Evolutionary conservation across 148 eudicot genomes (phyloP).

Genomic region (Euryodendron excelsum): DNA sequence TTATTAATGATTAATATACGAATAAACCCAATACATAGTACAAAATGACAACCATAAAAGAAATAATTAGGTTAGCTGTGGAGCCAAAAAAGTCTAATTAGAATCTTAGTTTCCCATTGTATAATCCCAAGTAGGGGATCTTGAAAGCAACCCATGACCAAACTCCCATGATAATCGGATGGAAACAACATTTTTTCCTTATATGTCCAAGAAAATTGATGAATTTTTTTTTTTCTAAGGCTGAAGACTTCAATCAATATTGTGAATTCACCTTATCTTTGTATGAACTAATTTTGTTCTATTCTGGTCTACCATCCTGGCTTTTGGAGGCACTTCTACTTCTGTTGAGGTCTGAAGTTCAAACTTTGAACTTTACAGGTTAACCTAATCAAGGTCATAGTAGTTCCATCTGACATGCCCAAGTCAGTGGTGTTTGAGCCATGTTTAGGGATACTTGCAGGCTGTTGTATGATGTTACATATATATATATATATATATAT

Average conservation of each 20-base stretch:
- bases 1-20: neutral
- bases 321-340: neutral
- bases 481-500: too few relatives aligned
- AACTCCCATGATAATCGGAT: slow-evolving; percentile 12
- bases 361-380: too few relatives aligned
- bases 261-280: neutral
- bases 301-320: neutral
- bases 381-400: too few relatives aligned
- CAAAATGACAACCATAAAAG: slow-evolving; percentile 11
- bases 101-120: slow-evolving; percentile 10
- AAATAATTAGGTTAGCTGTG: slow-evolving; percentile 15
- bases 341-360: too few relatives aligned
- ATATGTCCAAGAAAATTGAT: neutral
- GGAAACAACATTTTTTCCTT: neutral
- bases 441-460: too few relatives aligned
- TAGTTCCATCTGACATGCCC: too few relatives aligned
- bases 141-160: slow-evolving; percentile 27
- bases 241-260: neutral
- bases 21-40: neutral
- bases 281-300: neutral
- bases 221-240: neutral
- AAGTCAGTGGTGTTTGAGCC: too few relatives aligned
- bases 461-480: too few relatives aligned
- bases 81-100: slow-evolving; percentile 16
- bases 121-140: slow-evolving; percentile 2